Conservation (phyloP, 2,329 filamentous ascomycete species). For the Corynespora cassiicola region DNA sequence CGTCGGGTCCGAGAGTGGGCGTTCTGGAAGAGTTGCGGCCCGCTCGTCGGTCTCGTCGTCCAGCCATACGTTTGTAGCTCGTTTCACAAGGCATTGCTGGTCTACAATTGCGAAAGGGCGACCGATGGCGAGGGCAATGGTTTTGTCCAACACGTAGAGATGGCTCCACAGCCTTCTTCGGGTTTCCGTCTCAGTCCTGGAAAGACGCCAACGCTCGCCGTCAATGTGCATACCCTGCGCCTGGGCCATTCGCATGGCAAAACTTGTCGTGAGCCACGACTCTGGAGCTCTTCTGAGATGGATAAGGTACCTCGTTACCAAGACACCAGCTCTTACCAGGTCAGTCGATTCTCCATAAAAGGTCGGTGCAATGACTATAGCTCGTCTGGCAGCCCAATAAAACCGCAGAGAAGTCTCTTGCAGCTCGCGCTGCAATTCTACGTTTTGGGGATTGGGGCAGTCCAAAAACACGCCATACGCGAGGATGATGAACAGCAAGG, state of each 20-base stretch:
- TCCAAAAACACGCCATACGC: slow-evolving; percentile 49
- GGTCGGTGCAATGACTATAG: slow-evolving; percentile 51
- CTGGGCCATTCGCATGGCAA: slow-evolving; percentile 53
- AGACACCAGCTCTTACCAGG: slow-evolving; percentile 48
- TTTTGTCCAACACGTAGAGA: slow-evolving; percentile 49
- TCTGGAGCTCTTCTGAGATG: slow-evolving; percentile 48
- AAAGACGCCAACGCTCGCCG: slow-evolving; percentile 48
- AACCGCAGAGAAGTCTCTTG: slow-evolving; percentile 50
- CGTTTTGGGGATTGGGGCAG: slow-evolving; percentile 36
- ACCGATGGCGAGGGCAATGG: slow-evolving; percentile 50
- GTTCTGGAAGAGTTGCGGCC: slow-evolving; percentile 22
- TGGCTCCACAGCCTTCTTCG: slow-evolving; percentile 49
- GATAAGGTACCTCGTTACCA: slow-evolving; percentile 50
- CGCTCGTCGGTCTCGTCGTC: slow-evolving; percentile 44
- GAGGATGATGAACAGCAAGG: slow-evolving; percentile 50
- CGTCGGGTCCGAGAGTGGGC: slow-evolving; percentile 41
- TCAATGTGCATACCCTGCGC: slow-evolving; percentile 54
- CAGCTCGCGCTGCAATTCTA: slow-evolving; percentile 43
- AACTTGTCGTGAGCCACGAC: slow-evolving; percentile 51
- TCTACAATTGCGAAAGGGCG: slow-evolving; percentile 50
- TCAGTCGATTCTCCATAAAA: slow-evolving; percentile 52
- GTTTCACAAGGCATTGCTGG: slow-evolving; percentile 47
- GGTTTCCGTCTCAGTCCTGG: slow-evolving; percentile 46
- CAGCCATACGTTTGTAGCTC: slow-evolving; percentile 48
- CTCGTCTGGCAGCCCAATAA: slow-evolving; percentile 49